Percentiles rank a stretch among this genome's conserved stretches.
These are phyloP conservation scores for Candida nitratophila DNA, from an alignment of 805 yeast species.

Conservation along the genomic window DNA sequence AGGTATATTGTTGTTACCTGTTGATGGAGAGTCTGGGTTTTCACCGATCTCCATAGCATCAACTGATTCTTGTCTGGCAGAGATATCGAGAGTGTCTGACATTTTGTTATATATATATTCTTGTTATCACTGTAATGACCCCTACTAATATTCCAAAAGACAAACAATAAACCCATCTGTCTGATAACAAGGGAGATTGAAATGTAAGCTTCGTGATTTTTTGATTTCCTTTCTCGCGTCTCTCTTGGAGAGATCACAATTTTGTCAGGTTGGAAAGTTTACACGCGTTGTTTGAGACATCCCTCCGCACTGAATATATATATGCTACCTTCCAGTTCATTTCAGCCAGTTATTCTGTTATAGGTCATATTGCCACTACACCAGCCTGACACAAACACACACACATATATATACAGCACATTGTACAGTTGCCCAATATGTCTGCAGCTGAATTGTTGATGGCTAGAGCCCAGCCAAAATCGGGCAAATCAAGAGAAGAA, in stretches of 20 bases:
- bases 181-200: too few species aligned
- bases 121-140: too few species aligned
- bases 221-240: too few species aligned
- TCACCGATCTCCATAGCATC: neutral
- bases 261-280: neutral
- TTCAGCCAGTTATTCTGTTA: neutral
- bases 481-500: constrained; percentile 7
- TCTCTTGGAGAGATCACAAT: too few species aligned
- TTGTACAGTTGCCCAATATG: constrained; percentile 2
- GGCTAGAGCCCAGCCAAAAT: constrained; percentile 9
- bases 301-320: too few species aligned
- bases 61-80: too few species aligned
- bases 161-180: too few species aligned
- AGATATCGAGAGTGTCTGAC: neutral
- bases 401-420: neutral
- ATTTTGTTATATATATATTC: too few species aligned
- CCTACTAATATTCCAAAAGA: too few species aligned
- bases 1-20: constrained; percentile 1
- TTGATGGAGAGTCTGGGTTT: neutral
- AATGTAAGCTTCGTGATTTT: too few species aligned
- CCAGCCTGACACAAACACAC: too few species aligned
- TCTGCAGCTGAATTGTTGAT: constrained; percentile 14
- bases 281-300: neutral
- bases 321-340: too few species aligned
- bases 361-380: neutral